phyloP scores from a whole-genome alignment of 2,329 filamentous ascomycete species.

The Dactylonectria macrodidyma region DNA sequence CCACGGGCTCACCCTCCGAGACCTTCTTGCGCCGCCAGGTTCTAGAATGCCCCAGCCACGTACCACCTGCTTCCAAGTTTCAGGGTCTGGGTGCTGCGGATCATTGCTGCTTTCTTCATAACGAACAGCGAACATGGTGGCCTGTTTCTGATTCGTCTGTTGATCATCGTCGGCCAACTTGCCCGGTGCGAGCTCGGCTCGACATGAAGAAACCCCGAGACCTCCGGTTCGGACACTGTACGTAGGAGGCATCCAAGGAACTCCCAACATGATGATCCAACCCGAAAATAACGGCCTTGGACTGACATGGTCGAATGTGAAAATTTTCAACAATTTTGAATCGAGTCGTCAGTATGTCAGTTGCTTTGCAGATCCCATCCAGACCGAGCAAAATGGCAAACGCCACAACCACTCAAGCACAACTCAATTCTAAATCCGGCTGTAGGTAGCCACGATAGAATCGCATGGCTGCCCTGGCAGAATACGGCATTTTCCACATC shows the following conservation, averaged over 20 bases:
- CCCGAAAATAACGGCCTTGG: slow-evolving; percentile 10
- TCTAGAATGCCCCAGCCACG: slow-evolving; percentile 3
- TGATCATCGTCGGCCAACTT: background rate
- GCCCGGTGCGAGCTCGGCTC: background rate
- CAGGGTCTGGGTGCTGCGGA: slow-evolving; percentile 4
- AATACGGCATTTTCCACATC: background rate
- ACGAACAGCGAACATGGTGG: background rate
- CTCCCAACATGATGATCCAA: slow-evolving; percentile 5
- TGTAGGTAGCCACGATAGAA: slow-evolving; percentile 14
- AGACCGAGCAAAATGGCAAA: slow-evolving; percentile 14
- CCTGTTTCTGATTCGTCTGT: background rate
- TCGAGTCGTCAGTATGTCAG: background rate
- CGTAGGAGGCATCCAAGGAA: background rate
- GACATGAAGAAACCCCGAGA: slow-evolving; percentile 3
- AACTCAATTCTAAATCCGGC: slow-evolving; percentile 29
- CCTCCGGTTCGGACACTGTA: background rate
- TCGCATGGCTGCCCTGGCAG: background rate
- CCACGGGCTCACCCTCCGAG: background rate
- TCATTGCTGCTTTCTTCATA: slow-evolving; percentile 1
- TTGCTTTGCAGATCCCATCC: slow-evolving; percentile 20
- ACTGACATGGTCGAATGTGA: background rate
- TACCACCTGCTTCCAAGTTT: background rate
- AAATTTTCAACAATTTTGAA: slow-evolving; percentile 5
- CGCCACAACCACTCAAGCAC: slow-evolving; percentile 20
- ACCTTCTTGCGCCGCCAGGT: background rate